Conservation (phyloP, 345 rosid genomes). For the Trapa bicornis region DNA sequence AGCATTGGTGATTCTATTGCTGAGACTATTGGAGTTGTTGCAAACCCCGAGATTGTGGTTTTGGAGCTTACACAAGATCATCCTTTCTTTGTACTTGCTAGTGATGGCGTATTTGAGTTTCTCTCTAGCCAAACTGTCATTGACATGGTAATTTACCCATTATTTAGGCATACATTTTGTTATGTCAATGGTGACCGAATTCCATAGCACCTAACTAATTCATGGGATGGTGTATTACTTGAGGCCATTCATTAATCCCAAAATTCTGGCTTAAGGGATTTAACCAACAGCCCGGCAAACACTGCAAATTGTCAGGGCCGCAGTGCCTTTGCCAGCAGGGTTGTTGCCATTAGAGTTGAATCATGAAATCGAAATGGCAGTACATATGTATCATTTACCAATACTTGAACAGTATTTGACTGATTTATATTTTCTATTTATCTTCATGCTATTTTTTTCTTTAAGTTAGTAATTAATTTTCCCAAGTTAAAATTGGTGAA, state of each 20-base stretch:
- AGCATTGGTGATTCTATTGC: conserved; percentile 93
- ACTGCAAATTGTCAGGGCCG: no score
- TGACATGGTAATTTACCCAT: conserved; percentile 80
- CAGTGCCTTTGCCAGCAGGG: no score
- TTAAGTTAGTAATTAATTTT: background rate
- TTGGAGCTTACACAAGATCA: conserved; percentile 66
- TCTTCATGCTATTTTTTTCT: background rate
- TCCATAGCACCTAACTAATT: no score
- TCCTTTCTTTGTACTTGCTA: conserved; percentile 93
- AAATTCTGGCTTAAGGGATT: no score
- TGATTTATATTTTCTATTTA: background rate
- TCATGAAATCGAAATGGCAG: background rate
- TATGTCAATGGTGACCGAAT: no score
- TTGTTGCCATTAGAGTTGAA: background rate
- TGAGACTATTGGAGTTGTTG: conserved; percentile 87
- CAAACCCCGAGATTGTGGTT: conserved; percentile 88
- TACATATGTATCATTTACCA: background rate
- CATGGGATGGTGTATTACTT: no score
- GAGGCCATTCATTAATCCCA: no score
- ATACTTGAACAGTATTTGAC: background rate
- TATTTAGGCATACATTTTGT: background rate
- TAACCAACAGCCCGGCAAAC: no score
- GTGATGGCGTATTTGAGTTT: conserved; percentile 98
- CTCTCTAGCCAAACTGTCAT: conserved; percentile 89
- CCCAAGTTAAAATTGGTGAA: background rate